Evolutionary conservation across 2,329 filamentous ascomycete genomes (phyloP).

Genomic region (Diaporthe caulivora): DNA sequence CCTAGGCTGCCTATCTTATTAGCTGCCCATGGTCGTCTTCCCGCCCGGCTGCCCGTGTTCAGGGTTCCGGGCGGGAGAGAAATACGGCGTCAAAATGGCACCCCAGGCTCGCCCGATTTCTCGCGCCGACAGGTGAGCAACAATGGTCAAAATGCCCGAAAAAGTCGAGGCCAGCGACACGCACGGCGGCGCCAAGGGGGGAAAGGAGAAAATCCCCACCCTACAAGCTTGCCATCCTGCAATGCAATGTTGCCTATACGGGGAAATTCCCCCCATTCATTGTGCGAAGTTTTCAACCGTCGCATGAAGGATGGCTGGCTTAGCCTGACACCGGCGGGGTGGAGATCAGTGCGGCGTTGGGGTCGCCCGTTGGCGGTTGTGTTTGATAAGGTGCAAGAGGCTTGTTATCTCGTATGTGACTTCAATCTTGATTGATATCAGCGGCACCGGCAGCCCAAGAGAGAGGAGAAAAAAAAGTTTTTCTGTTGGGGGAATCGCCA

Average conservation of each 20-base stretch:
- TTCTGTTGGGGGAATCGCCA: slow-evolving; percentile 36
- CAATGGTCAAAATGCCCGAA: slow-evolving; percentile 18
- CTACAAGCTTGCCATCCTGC: slow-evolving; percentile 18
- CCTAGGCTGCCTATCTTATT: not conserved
- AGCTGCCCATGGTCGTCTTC: not conserved
- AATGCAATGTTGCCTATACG: slow-evolving; percentile 24
- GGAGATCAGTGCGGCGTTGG: not conserved
- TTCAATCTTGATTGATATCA: slow-evolving; percentile 22
- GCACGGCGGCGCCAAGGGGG: not conserved
- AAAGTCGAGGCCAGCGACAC: not conserved
- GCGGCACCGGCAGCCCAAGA: not conserved
- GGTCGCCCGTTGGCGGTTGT: not conserved
- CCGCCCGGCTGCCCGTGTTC: not conserved
- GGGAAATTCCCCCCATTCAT: not conserved
- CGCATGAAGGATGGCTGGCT: slow-evolving; percentile 20
- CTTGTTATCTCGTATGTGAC: slow-evolving; percentile 26
- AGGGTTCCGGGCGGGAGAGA: slow-evolving; percentile 1
- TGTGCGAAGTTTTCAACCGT: too few species aligned
- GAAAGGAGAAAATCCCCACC: not conserved
- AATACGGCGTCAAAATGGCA: not conserved
- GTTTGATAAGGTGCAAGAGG: slow-evolving; percentile 28
- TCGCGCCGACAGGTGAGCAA: not conserved
- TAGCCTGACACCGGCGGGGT: slow-evolving; percentile 32
- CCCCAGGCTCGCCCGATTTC: slow-evolving; percentile 1
- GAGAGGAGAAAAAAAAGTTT: not conserved